phyloP scores from a whole-genome alignment of 352 stramenopile genomes.

The Nothophytophthora sp. region DNA sequence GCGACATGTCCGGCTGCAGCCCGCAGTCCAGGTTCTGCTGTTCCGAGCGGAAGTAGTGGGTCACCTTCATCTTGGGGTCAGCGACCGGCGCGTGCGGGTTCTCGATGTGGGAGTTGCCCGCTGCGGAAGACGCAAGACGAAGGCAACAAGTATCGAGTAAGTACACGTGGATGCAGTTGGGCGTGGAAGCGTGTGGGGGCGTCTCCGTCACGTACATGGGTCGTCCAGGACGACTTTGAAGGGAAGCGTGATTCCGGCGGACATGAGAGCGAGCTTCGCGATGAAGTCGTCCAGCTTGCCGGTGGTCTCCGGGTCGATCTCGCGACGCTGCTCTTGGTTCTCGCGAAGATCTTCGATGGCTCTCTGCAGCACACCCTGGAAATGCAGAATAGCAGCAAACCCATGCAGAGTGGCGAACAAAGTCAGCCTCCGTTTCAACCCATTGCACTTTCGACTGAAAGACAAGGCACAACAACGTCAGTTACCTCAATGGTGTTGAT shows the following conservation, averaged over 20 bases:
- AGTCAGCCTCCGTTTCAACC: too few species aligned
- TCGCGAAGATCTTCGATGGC: conserved; percentile 72
- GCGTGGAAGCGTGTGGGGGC: too few species aligned
- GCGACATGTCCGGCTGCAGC: conserved; percentile 67
- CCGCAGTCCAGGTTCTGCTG: conserved; percentile 74
- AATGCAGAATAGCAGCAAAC: neutral
- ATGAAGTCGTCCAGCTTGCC: conserved; percentile 86
- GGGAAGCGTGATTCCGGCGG: conserved; percentile 63
- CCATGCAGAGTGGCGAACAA: neutral
- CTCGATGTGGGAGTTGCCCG: conserved; percentile 92
- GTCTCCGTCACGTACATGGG: conserved; percentile 28
- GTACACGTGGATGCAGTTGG: too few species aligned
- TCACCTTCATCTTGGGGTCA: conserved; percentile 73
- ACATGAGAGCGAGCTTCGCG: conserved; percentile 64
- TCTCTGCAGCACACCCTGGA: conserved; percentile 46
- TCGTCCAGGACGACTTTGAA: conserved; percentile 90
- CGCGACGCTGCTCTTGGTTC: conserved; percentile 81
- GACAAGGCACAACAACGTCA: too few species aligned
- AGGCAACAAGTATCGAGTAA: too few species aligned
- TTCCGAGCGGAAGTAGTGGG: conserved; percentile 78
- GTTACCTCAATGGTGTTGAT: conserved; percentile 90
- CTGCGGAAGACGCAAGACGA: conserved; percentile 6
- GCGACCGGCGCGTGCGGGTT: conserved; percentile 79
- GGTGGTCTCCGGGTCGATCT: conserved; percentile 76
- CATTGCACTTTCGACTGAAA: too few species aligned